These are phyloP conservation scores for Puccinia polysora DNA, from an alignment of 1,284 basidiomycete species.

Conservation along the genomic window DNA sequence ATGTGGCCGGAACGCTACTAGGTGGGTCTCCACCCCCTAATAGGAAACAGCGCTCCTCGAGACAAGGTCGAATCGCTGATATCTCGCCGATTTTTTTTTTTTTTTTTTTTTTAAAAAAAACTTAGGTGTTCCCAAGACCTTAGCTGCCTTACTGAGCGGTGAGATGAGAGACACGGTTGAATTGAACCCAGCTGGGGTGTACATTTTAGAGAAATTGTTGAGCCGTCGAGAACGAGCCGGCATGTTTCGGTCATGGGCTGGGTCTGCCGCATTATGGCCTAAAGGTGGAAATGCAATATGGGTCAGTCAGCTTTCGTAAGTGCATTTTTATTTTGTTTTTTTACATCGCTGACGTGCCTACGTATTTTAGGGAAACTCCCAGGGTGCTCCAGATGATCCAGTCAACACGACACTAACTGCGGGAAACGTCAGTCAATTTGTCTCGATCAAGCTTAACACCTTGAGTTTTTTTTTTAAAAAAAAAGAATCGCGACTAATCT, in stretches of 20 bases:
- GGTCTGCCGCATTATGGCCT: slow-evolving; percentile 64
- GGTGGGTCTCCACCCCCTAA: slow-evolving; percentile 45
- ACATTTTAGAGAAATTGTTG: slow-evolving; percentile 58
- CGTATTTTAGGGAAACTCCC: slow-evolving; percentile 39
- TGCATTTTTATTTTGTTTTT: slow-evolving; percentile 44
- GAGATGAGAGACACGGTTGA: slow-evolving; percentile 77
- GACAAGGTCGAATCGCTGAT: slow-evolving; percentile 1
- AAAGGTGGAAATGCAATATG: slow-evolving; percentile 85
- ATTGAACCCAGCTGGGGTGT: slow-evolving; percentile 72
- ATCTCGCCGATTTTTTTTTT: neutral
- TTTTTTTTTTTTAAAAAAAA: slow-evolving; percentile 11
- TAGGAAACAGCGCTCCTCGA: slow-evolving; percentile 10
- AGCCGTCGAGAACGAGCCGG: slow-evolving; percentile 78
- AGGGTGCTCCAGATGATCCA: slow-evolving; percentile 69
- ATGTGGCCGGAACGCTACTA: slow-evolving; percentile 81
- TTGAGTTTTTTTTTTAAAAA: too few relatives aligned
- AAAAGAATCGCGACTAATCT: too few relatives aligned
- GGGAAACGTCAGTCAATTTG: slow-evolving; percentile 46
- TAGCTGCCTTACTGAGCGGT: slow-evolving; percentile 88
- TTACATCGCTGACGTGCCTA: neutral
- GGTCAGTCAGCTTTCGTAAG: slow-evolving; percentile 61
- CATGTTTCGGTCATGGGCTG: slow-evolving; percentile 92
- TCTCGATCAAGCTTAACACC: too few relatives aligned
- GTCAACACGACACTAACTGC: slow-evolving; percentile 55
- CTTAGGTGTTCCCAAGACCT: slow-evolving; percentile 70